These are phyloP conservation scores for Pelargonium myrrhifolium DNA, from an alignment of 441 rosid genomes.

Conservation along the genomic window DNA sequence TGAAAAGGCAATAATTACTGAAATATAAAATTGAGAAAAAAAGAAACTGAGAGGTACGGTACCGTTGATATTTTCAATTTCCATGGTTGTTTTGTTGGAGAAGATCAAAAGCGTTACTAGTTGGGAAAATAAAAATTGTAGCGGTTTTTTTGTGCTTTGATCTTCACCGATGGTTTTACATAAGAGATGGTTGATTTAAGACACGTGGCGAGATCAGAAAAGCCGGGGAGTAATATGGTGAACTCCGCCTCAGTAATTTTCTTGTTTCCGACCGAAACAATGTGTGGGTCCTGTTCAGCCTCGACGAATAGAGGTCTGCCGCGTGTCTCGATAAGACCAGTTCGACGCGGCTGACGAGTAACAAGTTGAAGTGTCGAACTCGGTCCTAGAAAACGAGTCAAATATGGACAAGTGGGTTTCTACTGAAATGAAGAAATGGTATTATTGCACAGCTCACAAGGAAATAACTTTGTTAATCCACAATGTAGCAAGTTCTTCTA, in stretches of 20 bases:
- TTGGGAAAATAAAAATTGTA: neutral
- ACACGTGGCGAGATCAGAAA: conserved; percentile 1
- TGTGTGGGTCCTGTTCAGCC: neutral
- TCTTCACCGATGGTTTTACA: neutral
- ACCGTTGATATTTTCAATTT: neutral
- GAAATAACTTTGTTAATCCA: no score
- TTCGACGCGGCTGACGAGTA: neutral
- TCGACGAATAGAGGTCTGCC: no score
- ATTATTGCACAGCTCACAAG: no score
- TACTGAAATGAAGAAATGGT: no score
- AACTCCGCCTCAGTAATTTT: neutral
- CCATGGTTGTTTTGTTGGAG: neutral
- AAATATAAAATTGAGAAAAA: neutral
- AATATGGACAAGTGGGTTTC: neutral
- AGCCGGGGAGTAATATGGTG: neutral
- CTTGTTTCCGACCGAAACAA: neutral
- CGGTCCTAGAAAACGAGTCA: neutral
- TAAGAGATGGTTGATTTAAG: neutral
- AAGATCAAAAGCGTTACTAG: neutral
- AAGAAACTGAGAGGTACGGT: neutral
- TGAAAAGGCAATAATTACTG: neutral
- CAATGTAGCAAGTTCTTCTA: no score
- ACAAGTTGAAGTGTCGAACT: neutral
- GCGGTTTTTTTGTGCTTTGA: neutral
- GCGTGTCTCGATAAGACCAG: no score